These are phyloP conservation scores for Wallacemonas sp. DNA, from an alignment of 208 protist species.

Conservation along the genomic window DNA sequence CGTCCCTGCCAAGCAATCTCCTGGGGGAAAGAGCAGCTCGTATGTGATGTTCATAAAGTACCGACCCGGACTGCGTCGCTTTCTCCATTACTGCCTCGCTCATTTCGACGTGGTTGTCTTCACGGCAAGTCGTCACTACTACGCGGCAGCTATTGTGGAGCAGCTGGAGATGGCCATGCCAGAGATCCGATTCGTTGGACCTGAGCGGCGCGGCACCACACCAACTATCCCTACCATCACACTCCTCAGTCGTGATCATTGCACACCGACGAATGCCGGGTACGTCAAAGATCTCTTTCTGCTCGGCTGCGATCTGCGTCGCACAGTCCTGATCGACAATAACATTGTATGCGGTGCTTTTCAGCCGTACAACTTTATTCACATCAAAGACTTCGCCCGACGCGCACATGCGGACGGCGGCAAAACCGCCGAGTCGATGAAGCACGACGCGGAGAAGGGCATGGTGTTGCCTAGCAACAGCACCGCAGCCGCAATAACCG, in stretches of 20 bases:
- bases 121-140: conserved; percentile 49
- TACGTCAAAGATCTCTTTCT: conserved; percentile 71
- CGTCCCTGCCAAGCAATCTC: conserved; percentile 13
- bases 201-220: conserved; percentile 10
- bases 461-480: neutral
- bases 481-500: conserved; percentile 5
- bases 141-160: conserved; percentile 36
- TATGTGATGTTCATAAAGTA: conserved; percentile 46
- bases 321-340: conserved; percentile 64
- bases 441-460: conserved; percentile 2
- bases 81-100: conserved; percentile 34
- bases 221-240: conserved; percentile 30
- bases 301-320: conserved; percentile 51
- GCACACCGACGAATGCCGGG: conserved; percentile 44
- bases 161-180: conserved; percentile 38
- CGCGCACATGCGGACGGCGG: conserved; percentile 3
- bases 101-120: conserved; percentile 67
- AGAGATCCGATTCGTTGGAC: conserved; percentile 22
- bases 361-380: conserved; percentile 63
- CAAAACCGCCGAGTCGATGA: conserved; percentile 12
- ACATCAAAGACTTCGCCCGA: conserved; percentile 38
- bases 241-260: conserved; percentile 59
- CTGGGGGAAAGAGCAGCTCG: conserved; percentile 10
- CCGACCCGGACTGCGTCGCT: conserved; percentile 35
- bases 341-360: conserved; percentile 44